Conservation (phyloP, 108 stramenopile species). For the Aureococcus anophagefferens region DNA sequence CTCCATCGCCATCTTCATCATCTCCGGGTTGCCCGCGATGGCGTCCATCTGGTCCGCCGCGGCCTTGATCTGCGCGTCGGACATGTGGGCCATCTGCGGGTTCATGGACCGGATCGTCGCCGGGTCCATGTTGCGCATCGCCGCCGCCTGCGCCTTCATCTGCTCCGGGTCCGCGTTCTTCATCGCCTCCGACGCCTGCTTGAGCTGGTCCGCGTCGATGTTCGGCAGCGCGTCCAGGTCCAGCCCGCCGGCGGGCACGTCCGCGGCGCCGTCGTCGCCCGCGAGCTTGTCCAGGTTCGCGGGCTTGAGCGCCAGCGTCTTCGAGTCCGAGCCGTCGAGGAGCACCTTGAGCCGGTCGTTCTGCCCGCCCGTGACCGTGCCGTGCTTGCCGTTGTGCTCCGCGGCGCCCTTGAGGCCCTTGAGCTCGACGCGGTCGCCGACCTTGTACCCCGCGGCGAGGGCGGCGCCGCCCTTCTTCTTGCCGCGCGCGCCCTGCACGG, state of each 20-base stretch:
- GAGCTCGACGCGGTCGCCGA: background rate
- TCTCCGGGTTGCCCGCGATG: slow-evolving; percentile 57
- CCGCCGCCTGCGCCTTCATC: slow-evolving; percentile 45
- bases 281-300: background rate
- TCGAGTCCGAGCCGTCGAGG: background rate
- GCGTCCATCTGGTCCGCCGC: slow-evolving; percentile 52
- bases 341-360: background rate
- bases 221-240: background rate
- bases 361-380: background rate
- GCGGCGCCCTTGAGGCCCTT: background rate
- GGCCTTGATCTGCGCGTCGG: slow-evolving; percentile 47
- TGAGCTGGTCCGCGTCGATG: background rate
- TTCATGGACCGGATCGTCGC: slow-evolving; percentile 49
- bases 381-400: background rate
- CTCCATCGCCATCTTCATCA: slow-evolving; percentile 58
- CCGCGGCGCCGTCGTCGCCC: background rate
- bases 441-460: slow-evolving; percentile 2
- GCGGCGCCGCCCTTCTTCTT: background rate
- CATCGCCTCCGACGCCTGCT: slow-evolving; percentile 25
- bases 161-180: slow-evolving; percentile 56
- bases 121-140: slow-evolving; percentile 46
- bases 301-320: background rate
- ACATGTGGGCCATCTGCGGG: slow-evolving; percentile 55
- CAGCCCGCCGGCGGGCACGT: background rate
- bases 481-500: background rate